These are phyloP conservation scores for Diplosphaera chodatii DNA, from an alignment of 139 green algal genomes.

Conservation along the genomic window DNA sequence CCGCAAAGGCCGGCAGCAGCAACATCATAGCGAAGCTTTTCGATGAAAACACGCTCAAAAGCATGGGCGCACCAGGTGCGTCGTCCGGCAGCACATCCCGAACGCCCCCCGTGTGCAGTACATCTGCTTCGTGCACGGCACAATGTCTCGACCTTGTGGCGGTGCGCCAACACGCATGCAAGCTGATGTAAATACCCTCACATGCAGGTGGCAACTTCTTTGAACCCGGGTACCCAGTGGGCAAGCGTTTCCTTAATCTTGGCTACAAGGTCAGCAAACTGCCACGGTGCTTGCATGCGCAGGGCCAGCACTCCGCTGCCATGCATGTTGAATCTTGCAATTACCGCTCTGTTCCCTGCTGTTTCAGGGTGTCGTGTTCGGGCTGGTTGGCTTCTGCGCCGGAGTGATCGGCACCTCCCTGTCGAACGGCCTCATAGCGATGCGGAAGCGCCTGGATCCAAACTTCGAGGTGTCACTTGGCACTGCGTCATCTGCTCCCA, in stretches of 20 bases:
- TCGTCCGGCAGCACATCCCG: no score
- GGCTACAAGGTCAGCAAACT: slow-evolving; percentile 62
- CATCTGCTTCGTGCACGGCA: no score
- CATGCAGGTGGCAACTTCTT: slow-evolving; percentile 87
- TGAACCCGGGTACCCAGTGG: slow-evolving; percentile 64
- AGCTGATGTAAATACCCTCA: no score
- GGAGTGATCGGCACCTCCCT: slow-evolving; percentile 78
- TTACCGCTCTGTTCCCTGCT: no score
- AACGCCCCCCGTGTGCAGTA: no score
- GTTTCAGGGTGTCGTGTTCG: slow-evolving; percentile 64
- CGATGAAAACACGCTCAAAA: slow-evolving; percentile 57
- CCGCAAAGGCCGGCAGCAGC: slow-evolving; percentile 20
- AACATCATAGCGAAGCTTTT: slow-evolving; percentile 53
- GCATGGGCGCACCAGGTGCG: slow-evolving; percentile 63
- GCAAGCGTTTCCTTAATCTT: slow-evolving; percentile 63
- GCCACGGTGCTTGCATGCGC: no score
- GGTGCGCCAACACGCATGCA: no score
- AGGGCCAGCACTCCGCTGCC: no score
- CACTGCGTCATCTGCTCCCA: no score
- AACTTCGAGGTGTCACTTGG: slow-evolving; percentile 29
- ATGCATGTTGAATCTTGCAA: no score
- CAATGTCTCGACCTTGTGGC: no score
- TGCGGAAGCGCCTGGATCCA: slow-evolving; percentile 63
- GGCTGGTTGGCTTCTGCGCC: slow-evolving; percentile 72
- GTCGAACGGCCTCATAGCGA: slow-evolving; percentile 74